phyloP scores from a whole-genome alignment of 768 basidiomycete species.

The Boletus vermiculosoides region DNA sequence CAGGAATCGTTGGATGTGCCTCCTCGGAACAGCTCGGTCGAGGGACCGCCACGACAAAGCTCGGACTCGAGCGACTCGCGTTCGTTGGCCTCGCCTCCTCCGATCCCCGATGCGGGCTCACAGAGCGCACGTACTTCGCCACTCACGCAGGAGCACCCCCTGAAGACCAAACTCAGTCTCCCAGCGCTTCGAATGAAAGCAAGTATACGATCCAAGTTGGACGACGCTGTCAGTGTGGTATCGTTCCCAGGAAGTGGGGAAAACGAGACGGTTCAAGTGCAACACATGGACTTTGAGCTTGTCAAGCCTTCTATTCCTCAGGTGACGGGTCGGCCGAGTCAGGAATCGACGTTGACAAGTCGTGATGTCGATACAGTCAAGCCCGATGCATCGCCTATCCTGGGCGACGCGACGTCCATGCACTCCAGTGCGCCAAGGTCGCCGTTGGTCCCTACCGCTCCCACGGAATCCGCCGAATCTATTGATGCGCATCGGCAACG shows the following conservation, averaged over 20 bases:
- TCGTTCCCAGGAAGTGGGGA: constrained; percentile 27
- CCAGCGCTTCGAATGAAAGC: constrained; percentile 57
- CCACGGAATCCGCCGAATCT: constrained; percentile 24
- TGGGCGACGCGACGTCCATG: constrained; percentile 44
- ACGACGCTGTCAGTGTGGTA: constrained; percentile 29
- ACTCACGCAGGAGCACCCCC: constrained; percentile 29
- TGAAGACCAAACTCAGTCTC: constrained; percentile 66
- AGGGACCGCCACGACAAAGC: constrained; percentile 21
- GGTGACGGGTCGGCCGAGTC: constrained; percentile 45
- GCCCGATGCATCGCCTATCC: constrained; percentile 19
- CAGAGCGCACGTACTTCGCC: constrained; percentile 26
- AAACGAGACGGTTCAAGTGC: constrained; percentile 66
- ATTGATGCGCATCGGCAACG: constrained; percentile 68
- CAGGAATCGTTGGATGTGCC: constrained; percentile 22
- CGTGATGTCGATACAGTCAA: constrained; percentile 22
- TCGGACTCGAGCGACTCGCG: constrained; percentile 34
- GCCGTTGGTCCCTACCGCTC: constrained; percentile 17
- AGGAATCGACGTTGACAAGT: constrained; percentile 47
- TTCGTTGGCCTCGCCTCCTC: constrained; percentile 41
- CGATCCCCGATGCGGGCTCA: constrained; percentile 40
- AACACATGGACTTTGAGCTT: constrained; percentile 82
- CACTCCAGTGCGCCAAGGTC: constrained; percentile 33
- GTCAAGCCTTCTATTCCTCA: constrained; percentile 58
- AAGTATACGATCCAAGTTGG: constrained; percentile 28
- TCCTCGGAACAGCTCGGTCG: constrained; percentile 18